Conservation (phyloP, 2,329 filamentous ascomycete species). For the Iodosphaeria phyllophila region DNA sequence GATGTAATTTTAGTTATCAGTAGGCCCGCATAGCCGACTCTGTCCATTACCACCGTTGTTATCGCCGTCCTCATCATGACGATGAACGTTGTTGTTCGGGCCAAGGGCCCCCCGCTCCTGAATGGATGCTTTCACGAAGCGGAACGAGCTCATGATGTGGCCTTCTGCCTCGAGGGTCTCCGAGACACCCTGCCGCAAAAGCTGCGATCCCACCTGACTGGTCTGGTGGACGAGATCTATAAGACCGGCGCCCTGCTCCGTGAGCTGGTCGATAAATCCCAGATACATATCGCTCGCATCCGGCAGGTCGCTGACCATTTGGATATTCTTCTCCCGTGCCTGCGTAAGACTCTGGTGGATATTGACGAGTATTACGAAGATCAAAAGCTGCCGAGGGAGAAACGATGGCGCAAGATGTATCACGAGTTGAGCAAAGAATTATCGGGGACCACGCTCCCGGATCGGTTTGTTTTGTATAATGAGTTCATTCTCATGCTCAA, state of each 20-base stretch:
- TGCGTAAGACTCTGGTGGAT: slow-evolving; percentile 31
- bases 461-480: slow-evolving; percentile 36
- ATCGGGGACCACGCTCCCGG: slow-evolving; percentile 27
- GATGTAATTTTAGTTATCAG: too few species aligned
- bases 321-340: slow-evolving; percentile 34
- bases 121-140: slow-evolving; percentile 36
- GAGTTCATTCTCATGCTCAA: slow-evolving; percentile 29
- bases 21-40: too few species aligned
- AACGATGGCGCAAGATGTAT: slow-evolving; percentile 40
- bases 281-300: slow-evolving; percentile 28
- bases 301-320: slow-evolving; percentile 34
- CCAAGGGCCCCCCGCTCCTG: slow-evolving; percentile 22
- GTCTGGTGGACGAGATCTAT: slow-evolving; percentile 27
- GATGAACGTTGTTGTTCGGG: too few species aligned
- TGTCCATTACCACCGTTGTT: too few species aligned
- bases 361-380: slow-evolving; percentile 33
- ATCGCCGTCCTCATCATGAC: too few species aligned
- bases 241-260: slow-evolving; percentile 25
- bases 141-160: slow-evolving; percentile 28
- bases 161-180: slow-evolving; percentile 27
- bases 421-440: slow-evolving; percentile 33
- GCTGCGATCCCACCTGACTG: slow-evolving; percentile 26
- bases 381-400: slow-evolving; percentile 23
- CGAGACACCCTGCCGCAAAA: slow-evolving; percentile 22
- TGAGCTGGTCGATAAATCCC: slow-evolving; percentile 33